A percentile compares a stretch with the other conserved stretches of the same genome.
Conservation (phyloP, 176 grass and related monocot species). For the Avena eriantha region DNA sequence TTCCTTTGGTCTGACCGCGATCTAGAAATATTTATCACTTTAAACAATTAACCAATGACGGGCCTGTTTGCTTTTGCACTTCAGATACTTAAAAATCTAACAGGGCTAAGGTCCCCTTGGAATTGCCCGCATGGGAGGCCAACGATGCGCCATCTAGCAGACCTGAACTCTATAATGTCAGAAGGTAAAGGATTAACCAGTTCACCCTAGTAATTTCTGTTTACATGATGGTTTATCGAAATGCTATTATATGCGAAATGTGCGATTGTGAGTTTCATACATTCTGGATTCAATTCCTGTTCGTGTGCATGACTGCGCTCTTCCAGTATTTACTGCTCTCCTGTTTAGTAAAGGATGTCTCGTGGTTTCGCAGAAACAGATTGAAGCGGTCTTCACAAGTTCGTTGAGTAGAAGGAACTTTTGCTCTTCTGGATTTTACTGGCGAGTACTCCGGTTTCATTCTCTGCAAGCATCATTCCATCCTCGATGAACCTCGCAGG, state of each 20-base stretch:
- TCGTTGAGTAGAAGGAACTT: neutral
- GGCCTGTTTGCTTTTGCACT: slow-evolving; percentile 43
- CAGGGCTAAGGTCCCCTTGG: slow-evolving; percentile 78
- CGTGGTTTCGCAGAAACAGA: slow-evolving; percentile 24
- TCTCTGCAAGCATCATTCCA: neutral
- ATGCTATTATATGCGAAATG: neutral
- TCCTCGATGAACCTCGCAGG: slow-evolving; percentile 2
- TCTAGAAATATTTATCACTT: neutral
- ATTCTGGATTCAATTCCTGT: slow-evolving; percentile 1
- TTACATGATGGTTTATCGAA: slow-evolving; percentile 13
- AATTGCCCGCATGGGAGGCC: slow-evolving; percentile 97
- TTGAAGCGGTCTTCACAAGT: neutral
- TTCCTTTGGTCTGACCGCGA: neutral
- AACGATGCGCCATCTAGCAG: slow-evolving; percentile 92
- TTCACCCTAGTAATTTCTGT: slow-evolving; percentile 31
- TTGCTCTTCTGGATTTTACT: neutral
- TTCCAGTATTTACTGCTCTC: neutral
- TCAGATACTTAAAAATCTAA: slow-evolving; percentile 84
- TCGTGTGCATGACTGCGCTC: neutral
- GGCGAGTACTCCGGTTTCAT: neutral
- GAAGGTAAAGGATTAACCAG: slow-evolving; percentile 45
- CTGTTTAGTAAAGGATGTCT: neutral
- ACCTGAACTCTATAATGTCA: slow-evolving; percentile 59
- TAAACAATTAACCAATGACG: neutral
- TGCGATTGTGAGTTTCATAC: slow-evolving; percentile 6